phyloP scores from a whole-genome alignment of 2,329 filamentous ascomycete species.

The Laburnicola sp. region DNA sequence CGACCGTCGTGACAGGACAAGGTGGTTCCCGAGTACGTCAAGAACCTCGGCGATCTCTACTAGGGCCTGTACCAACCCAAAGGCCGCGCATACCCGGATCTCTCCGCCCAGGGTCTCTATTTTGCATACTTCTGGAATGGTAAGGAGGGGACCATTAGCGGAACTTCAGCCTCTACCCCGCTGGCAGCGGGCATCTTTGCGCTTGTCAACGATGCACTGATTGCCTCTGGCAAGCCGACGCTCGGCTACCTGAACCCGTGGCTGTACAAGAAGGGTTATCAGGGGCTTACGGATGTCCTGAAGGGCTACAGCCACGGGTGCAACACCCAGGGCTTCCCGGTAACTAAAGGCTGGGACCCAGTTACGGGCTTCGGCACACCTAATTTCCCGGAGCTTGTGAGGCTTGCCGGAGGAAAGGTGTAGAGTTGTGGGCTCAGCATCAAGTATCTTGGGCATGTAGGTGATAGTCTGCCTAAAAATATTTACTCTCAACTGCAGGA shows the following conservation, averaged over 20 bases:
- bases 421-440: too few species aligned
- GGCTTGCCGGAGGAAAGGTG: too few species aligned
- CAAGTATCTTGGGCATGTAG: too few species aligned
- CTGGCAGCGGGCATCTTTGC: slow-evolving; percentile 62
- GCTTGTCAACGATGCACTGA: slow-evolving; percentile 64
- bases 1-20: slow-evolving; percentile 53
- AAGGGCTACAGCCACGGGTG: too few species aligned
- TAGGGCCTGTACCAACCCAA: slow-evolving; percentile 55
- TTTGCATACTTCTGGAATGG: slow-evolving; percentile 52
- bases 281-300: slow-evolving; percentile 56
- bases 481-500: too few species aligned
- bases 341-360: too few species aligned
- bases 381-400: too few species aligned
- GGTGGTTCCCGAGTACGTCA: slow-evolving; percentile 52
- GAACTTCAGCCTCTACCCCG: slow-evolving; percentile 61
- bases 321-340: too few species aligned
- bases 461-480: too few species aligned
- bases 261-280: slow-evolving; percentile 56
- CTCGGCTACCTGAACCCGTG: slow-evolving; percentile 65
- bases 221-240: slow-evolving; percentile 53
- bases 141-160: slow-evolving; percentile 48
- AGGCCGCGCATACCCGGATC: slow-evolving; percentile 65
- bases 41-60: slow-evolving; percentile 47
- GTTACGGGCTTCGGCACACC: too few species aligned
- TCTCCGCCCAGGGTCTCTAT: slow-evolving; percentile 61